Evolutionary conservation across 345 rosid genomes (phyloP).

Genomic region (Pugionium dolabratum): DNA sequence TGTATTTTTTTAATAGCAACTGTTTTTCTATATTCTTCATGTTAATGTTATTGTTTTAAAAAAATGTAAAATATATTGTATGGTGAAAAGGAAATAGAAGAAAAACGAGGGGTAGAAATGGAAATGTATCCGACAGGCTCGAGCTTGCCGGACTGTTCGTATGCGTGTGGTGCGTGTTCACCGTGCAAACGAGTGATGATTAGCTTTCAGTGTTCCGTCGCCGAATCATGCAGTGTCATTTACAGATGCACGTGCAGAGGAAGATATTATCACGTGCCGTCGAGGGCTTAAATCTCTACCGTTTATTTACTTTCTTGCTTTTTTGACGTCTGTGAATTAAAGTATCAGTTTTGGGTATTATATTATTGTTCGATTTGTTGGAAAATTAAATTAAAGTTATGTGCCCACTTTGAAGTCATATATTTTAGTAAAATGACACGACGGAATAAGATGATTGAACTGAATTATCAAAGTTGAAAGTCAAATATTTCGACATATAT

Average conservation of each 20-base stretch:
- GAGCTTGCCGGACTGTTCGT: slow-evolving; percentile 88
- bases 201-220: slow-evolving; percentile 74
- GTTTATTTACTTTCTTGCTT: slow-evolving; percentile 4
- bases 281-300: slow-evolving; percentile 37
- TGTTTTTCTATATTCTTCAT: no score
- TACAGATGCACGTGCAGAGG: slow-evolving; percentile 88
- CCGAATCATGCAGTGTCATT: slow-evolving; percentile 95
- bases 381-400: neutral
- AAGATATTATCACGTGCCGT: slow-evolving; percentile 81
- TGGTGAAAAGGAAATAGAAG: neutral
- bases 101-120: slow-evolving; percentile 44
- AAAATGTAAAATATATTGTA: neutral
- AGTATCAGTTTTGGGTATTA: slow-evolving; percentile 22
- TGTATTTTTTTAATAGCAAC: no score
- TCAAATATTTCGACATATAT: no score
- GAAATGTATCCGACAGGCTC: slow-evolving; percentile 71
- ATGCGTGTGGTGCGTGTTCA: slow-evolving; percentile 84
- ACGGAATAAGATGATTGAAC: no score
- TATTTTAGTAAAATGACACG: no score
- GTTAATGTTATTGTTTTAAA: no score
- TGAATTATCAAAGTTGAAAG: no score
- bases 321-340: slow-evolving; percentile 25
- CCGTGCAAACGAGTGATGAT: slow-evolving; percentile 96
- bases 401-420: slow-evolving; percentile 13
- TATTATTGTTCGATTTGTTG: neutral